Conservation (phyloP, 768 basidiomycete genomes). For the Suillus occidentalis region DNA sequence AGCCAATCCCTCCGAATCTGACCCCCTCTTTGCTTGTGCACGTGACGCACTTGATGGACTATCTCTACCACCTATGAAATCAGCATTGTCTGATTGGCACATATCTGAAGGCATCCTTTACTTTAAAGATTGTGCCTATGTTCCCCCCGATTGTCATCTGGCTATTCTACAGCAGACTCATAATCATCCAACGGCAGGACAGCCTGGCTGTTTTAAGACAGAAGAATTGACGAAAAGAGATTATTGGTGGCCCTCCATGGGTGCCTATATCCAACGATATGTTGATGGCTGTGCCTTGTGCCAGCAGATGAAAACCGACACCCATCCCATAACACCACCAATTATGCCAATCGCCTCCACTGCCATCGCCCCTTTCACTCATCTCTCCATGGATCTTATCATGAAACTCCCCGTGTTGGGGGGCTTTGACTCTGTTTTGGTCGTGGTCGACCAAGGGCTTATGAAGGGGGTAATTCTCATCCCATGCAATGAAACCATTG, state of each 20-base stretch:
- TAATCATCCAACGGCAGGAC: no score
- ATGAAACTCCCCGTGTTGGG: not conserved
- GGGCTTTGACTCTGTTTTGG: not conserved
- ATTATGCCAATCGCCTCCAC: not conserved
- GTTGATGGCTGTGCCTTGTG: not conserved
- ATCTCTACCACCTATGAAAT: no score
- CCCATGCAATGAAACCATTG: not conserved
- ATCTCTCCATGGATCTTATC: not conserved
- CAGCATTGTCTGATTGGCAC: no score
- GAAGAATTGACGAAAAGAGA: no score
- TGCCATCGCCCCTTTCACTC: not conserved
- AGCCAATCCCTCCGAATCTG: no score
- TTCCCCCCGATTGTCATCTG: no score
- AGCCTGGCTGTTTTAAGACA: no score
- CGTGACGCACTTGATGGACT: no score
- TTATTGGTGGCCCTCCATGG: constrained; percentile 1
- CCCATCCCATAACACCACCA: not conserved
- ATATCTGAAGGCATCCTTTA: no score
- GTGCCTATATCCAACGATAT: not conserved
- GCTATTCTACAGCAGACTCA: no score
- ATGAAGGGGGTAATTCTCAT: not conserved
- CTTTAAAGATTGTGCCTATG: no score
- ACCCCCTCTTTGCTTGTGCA: no score
- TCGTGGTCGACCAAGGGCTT: not conserved
- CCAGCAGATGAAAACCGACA: not conserved